These are phyloP conservation scores for Podospora pseudopauciseta DNA, from an alignment of 495 filamentous ascomycete species.

Conservation along the genomic window DNA sequence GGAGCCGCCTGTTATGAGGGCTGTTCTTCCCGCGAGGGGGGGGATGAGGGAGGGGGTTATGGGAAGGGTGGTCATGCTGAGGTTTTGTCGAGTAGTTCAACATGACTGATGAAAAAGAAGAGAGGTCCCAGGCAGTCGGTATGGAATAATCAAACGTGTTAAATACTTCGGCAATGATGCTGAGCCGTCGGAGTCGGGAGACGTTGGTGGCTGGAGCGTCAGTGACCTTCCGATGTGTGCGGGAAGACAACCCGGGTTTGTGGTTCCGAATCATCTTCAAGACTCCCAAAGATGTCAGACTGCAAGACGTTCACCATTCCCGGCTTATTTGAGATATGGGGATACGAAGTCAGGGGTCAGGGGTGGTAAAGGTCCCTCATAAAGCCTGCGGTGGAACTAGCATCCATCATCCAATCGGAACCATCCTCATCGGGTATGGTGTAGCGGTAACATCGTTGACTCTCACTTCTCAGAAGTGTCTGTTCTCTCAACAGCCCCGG, in stretches of 20 bases:
- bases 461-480: slow-evolving; percentile 10
- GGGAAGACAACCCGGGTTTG: no score
- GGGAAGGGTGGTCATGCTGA: background rate
- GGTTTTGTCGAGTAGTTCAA: background rate
- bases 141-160: background rate
- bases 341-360: no score
- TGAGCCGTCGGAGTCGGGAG: no score
- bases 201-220: no score
- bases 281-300: no score
- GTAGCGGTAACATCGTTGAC: slow-evolving; percentile 16
- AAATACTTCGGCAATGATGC: no score
- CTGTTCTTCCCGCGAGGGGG: background rate
- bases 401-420: background rate
- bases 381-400: background rate
- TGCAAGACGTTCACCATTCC: no score
- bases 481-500: slow-evolving; percentile 14
- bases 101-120: background rate
- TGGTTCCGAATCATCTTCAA: no score
- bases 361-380: background rate
- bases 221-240: no score
- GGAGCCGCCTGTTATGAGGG: background rate
- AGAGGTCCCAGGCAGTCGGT: background rate
- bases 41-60: background rate
- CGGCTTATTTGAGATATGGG: no score
- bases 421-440: background rate